phyloP scores from a whole-genome alignment of 768 basidiomycete genomes.

The Termitomyces sp. region DNA sequence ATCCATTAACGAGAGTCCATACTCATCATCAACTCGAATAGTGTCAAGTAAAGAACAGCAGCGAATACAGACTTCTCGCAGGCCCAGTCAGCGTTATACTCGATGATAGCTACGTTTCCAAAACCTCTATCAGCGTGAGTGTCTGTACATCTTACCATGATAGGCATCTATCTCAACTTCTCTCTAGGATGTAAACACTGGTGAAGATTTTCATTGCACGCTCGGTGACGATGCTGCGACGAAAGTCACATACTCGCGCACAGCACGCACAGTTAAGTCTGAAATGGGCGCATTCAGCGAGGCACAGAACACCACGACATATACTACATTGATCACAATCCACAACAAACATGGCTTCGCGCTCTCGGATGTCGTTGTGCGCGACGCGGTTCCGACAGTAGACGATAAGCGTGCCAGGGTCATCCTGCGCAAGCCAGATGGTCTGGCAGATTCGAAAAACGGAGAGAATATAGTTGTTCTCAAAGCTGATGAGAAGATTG shows the following conservation, averaged over 20 bases:
- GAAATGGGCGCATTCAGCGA: constrained; percentile 39
- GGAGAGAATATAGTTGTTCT: constrained; percentile 28
- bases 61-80: constrained; percentile 50
- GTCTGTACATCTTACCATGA: neutral
- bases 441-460: constrained; percentile 39
- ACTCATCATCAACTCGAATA: constrained; percentile 14
- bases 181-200: constrained; percentile 38
- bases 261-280: constrained; percentile 29
- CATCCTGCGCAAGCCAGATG: constrained; percentile 40
- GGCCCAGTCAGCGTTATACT: constrained; percentile 52
- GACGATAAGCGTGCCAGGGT: constrained; percentile 39
- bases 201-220: constrained; percentile 50
- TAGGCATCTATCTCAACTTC: neutral
- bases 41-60: constrained; percentile 52
- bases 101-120: constrained; percentile 54
- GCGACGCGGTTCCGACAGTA: constrained; percentile 39
- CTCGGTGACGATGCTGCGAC: constrained; percentile 44
- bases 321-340: constrained; percentile 39
- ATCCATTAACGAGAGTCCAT: neutral
- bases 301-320: constrained; percentile 36
- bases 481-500: constrained; percentile 28
- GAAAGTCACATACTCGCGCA: constrained; percentile 41
- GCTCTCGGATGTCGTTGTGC: constrained; percentile 41
- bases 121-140: constrained; percentile 39
- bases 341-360: constrained; percentile 45